phyloP scores from a whole-genome alignment of 768 basidiomycete species.

The Suillus occidentalis region DNA sequence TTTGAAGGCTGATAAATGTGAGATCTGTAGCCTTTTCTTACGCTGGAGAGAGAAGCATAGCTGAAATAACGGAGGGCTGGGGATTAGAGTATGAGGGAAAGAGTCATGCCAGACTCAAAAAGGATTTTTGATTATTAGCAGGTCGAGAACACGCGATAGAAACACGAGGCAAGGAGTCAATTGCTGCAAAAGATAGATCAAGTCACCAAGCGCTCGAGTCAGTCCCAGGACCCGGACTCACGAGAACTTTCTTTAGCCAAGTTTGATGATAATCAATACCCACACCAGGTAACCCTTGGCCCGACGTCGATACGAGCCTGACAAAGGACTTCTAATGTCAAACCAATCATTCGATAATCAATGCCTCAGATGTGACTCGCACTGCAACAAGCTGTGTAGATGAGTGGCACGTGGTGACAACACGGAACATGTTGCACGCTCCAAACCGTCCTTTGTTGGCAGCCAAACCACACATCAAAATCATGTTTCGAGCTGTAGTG shows the following conservation, averaged over 20 bases:
- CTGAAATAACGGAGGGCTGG: constrained; percentile 21
- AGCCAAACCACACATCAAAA: background rate
- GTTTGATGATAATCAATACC: constrained; percentile 11
- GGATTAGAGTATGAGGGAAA: constrained; percentile 23
- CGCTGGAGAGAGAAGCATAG: constrained; percentile 84
- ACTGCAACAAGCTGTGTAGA: constrained; percentile 3
- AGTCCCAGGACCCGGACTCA: constrained; percentile 4
- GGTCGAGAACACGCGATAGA: constrained; percentile 42
- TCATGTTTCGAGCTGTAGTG: constrained; percentile 31
- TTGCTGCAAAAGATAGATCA: constrained; percentile 5
- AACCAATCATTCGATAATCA: constrained; percentile 8
- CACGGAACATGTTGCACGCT: background rate
- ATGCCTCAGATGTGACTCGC: background rate
- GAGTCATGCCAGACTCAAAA: constrained; percentile 30
- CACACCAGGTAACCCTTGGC: constrained; percentile 9
- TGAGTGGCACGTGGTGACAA: constrained; percentile 5
- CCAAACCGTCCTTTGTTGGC: background rate
- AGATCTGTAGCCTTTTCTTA: constrained; percentile 41
- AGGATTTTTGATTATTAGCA: constrained; percentile 23
- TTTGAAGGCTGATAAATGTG: constrained; percentile 28
- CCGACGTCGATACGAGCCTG: constrained; percentile 4
- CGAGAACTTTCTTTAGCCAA: constrained; percentile 10
- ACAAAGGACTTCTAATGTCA: constrained; percentile 1
- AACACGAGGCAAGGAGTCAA: constrained; percentile 55
- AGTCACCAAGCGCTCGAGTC: constrained; percentile 3